Conservation (phyloP, 306 rosid species). For the Vicia sativa region DNA sequence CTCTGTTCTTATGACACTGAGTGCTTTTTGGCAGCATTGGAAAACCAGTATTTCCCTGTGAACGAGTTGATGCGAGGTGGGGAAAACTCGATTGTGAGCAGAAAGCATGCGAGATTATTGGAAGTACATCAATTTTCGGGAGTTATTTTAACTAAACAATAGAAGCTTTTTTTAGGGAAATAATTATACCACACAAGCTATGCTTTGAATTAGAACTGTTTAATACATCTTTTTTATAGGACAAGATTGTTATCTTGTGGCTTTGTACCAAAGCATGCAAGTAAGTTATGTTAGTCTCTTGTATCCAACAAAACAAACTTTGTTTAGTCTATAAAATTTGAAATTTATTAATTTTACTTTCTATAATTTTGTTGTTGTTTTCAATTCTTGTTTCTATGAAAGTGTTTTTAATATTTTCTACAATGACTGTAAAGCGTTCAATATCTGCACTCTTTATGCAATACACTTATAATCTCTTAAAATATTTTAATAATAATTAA, state of each 20-base stretch:
- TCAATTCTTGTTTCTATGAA: too few relatives aligned
- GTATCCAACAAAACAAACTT: too few relatives aligned
- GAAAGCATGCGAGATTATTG: constrained; percentile 68
- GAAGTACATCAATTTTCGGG: constrained; percentile 54
- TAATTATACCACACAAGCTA: constrained; percentile 13
- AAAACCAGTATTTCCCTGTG: constrained; percentile 75
- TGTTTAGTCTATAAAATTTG: too few relatives aligned
- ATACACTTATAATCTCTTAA: too few relatives aligned
- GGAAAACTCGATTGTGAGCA: constrained; percentile 88
- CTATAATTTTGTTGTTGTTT: too few relatives aligned
- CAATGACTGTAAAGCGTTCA: too few relatives aligned
- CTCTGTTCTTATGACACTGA: constrained; percentile 10
- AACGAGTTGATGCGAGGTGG: constrained; percentile 92
- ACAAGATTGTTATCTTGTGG: not conserved
- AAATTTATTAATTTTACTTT: too few relatives aligned
- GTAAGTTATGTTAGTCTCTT: not conserved
- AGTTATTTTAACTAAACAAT: not conserved
- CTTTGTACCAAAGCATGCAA: not conserved
- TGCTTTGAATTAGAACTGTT: not conserved
- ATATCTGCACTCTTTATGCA: too few relatives aligned
- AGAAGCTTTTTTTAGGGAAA: not conserved
- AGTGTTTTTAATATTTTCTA: too few relatives aligned
- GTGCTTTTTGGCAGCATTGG: constrained; percentile 57
- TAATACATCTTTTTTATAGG: not conserved
- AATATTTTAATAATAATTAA: too few relatives aligned